Evolutionary conservation across 495 filamentous ascomycete species (phyloP).

Genomic region (Glonium stellatum): DNA sequence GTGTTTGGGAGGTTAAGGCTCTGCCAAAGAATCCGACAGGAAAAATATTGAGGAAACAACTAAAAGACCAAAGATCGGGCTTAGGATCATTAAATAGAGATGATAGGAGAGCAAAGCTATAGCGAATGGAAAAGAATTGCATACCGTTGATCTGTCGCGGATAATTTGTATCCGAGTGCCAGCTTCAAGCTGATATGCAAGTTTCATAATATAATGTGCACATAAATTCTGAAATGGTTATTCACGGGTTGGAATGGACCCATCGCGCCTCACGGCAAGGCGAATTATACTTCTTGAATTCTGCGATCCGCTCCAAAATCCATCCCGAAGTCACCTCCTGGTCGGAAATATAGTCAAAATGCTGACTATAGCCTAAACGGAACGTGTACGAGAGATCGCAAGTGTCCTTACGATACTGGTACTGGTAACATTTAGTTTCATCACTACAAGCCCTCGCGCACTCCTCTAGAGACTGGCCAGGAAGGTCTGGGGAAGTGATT

Average conservation of each 20-base stretch:
- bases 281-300: slow-evolving; percentile 13
- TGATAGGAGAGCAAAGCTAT: slow-evolving; percentile 14
- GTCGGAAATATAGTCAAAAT: slow-evolving; percentile 3
- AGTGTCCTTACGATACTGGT: slow-evolving; percentile 12
- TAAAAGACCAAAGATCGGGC: slow-evolving; percentile 31
- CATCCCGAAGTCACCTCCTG: slow-evolving; percentile 23
- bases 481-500: background rate
- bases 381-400: slow-evolving; percentile 13
- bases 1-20: slow-evolving; percentile 32
- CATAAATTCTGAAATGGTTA: too few relatives aligned
- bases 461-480: slow-evolving; percentile 12
- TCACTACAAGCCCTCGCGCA: slow-evolving; percentile 15
- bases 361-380: slow-evolving; percentile 13
- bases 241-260: slow-evolving; percentile 21
- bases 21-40: slow-evolving; percentile 37
- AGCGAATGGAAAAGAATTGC: background rate
- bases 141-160: too few relatives aligned
- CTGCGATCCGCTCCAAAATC: slow-evolving; percentile 16
- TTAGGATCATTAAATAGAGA: slow-evolving; percentile 10
- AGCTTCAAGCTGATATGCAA: too few relatives aligned
- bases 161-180: too few relatives aligned
- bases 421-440: slow-evolving; percentile 19
- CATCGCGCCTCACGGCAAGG: slow-evolving; percentile 17
- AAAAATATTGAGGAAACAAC: slow-evolving; percentile 35
- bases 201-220: too few relatives aligned